phyloP scores from a whole-genome alignment of 2,329 filamentous ascomycete genomes.

The Xylaria sp. region DNA sequence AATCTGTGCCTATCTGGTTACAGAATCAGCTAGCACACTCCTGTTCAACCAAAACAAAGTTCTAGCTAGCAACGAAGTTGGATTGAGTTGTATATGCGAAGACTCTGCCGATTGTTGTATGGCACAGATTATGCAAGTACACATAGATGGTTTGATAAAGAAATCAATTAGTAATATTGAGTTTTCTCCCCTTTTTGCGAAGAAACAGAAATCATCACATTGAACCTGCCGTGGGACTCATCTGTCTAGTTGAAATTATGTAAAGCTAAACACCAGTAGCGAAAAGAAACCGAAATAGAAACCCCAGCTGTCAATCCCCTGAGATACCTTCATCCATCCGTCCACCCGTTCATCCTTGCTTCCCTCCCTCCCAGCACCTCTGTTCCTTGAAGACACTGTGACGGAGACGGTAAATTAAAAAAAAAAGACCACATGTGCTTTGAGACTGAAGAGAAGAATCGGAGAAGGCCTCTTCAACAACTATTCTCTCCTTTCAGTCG shows the following conservation, averaged over 20 bases:
- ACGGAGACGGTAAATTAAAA: conserved; percentile 18
- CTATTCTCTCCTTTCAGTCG: conserved; percentile 15
- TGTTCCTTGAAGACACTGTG: conserved; percentile 20
- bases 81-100: too few species aligned
- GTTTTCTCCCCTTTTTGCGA: neutral
- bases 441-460: conserved; percentile 27
- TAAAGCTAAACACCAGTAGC: conserved; percentile 23
- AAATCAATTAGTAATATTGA: neutral
- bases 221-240: conserved; percentile 37
- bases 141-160: neutral
- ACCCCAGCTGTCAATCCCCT: conserved; percentile 18
- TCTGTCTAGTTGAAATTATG: conserved; percentile 34
- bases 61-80: too few species aligned
- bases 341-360: conserved; percentile 20
- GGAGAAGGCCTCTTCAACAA: conserved; percentile 27
- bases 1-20: too few species aligned
- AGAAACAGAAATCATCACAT: conserved; percentile 17
- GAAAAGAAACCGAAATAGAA: conserved; percentile 20
- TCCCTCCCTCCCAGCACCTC: conserved; percentile 35
- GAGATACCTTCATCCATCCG: conserved; percentile 24
- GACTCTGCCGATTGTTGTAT: too few species aligned
- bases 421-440: neutral
- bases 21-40: too few species aligned
- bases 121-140: neutral
- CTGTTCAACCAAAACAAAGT: too few species aligned